Evolutionary conservation across 192 early-diverging fungal genomes (phyloP), one percentile per base, ranked within the genome.

Genomic region (Coemansia reversa): DNA sequence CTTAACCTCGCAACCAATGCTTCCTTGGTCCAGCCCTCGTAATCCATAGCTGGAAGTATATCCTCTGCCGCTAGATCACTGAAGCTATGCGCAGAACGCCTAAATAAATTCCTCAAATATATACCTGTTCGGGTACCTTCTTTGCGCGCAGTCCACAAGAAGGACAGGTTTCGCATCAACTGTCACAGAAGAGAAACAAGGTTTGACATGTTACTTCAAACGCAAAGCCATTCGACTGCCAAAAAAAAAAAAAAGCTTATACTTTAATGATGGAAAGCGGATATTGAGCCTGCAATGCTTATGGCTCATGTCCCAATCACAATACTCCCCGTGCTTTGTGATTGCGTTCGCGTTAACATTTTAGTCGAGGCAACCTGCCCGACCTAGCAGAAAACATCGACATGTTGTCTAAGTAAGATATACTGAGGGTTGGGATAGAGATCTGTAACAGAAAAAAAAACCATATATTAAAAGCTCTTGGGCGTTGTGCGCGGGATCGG

Each of bases 401-500:
- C 30, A 32, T 32, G 3, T 32, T 32, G 30, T 32, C 30, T 32
- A 32, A 3, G 4, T 3, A 32, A 7, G 30, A 32, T 39, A 39
- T 39, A 39, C 35, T 39, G 35, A 39, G 9, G 35, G 9, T 39
- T 39, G 35, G 9, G 7, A 39, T 39, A 3, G 8, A 39, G 12
- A 39, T 9, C 35, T 39, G 35, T 1, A 39, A 39, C 9, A n/a
- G n/a, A 39, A 39, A 11, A 39, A 9, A 39, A 39, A 1, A 4
- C 35, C 35, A 9, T 45, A 22, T 16, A 60, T 48, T 50, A 89
- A 65, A 93, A 90, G 48, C 88, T 89, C 39, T 75, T 64, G 19
- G 91, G 91, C 51, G 85, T 86, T 8, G 88, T 90, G 45, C 91
- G 86, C 9, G 83, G 80, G 27, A 88, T 83, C 16, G 90, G 84